phyloP scores from a whole-genome alignment of 2,329 filamentous ascomycete genomes.

The Phaeophleospora eucalypticola region DNA sequence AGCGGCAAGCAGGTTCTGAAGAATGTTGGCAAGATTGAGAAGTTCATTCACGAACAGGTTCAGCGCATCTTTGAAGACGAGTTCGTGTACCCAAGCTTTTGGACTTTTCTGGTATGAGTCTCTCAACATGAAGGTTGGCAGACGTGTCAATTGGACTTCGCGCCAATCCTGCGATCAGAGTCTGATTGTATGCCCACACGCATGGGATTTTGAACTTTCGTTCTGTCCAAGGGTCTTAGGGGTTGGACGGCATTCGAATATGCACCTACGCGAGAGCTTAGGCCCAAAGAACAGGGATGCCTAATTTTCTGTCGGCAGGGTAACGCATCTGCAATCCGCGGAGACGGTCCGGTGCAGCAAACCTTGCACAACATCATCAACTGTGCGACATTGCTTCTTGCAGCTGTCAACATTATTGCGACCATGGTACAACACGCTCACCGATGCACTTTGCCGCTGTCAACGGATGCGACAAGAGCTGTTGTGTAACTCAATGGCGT shows the following conservation, averaged over 20 bases:
- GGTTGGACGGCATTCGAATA: conserved; percentile 2
- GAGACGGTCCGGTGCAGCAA: background rate
- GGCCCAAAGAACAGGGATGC: conserved; percentile 1
- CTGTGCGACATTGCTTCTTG: background rate
- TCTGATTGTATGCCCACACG: too few species aligned
- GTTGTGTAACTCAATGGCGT: background rate
- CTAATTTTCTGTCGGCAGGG: background rate
- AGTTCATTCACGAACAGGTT: conserved; percentile 94
- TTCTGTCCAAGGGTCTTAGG: background rate
- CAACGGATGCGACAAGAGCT: conserved; percentile 4
- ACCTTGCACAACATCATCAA: background rate
- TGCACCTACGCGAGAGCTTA: conserved; percentile 8
- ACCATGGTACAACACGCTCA: conserved; percentile 1
- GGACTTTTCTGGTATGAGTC: conserved; percentile 81
- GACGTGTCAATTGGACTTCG: background rate
- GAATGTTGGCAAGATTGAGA: conserved; percentile 98
- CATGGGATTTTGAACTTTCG: too few species aligned
- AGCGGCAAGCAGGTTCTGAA: conserved; percentile 91
- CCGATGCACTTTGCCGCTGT: conserved; percentile 3
- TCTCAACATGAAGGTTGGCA: background rate
- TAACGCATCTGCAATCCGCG: background rate
- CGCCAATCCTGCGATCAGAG: background rate
- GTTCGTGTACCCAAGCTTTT: conserved; percentile 97
- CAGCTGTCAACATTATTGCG: background rate
- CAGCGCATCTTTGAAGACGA: conserved; percentile 97